Evolutionary conservation across 208 protist species (phyloP), one percentile per base, ranked within the genome.

Genomic region (Zelonia costaricensis): DNA sequence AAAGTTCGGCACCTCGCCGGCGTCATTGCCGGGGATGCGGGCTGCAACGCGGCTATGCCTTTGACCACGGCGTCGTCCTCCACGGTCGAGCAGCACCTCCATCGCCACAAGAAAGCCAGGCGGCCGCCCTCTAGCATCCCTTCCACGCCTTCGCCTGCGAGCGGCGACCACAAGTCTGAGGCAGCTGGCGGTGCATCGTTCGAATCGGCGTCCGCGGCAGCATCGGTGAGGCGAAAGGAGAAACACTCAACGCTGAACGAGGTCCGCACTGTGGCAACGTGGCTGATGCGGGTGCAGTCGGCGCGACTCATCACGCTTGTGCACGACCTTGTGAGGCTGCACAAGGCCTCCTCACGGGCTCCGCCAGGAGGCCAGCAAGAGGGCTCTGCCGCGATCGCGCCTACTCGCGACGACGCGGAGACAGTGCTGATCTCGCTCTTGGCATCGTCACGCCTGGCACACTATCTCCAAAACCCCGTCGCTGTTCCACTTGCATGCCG

Each of bases 1-100:
- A 73, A 66, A 28, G 58, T 73, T n/a, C 40, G 33, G 25, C 48
- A 62, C 27, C 45, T 73, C 43, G 44, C 58, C 18, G 36, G 56
- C 20, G 12, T 73, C 5, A 56, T 73, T 27, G 35, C 57, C 2
- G 66, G 66, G 20, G 39, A 36, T 3, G 52, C 15, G 13, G 13
- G 22, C 52, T 10, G 7, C 33, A 8, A 9, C 38, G 12, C 1
- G 0, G 52, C 16, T n/a, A n/a, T n/a, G n/a, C n/a, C n/a, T n/a
- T n/a, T n/a, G 52, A 43, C 33, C 22, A 15, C 23, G 1, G 10
- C 35, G 16, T 44, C 10, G 8, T 13, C 36, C 22, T 18, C 33
- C 10, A 44, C 52, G 18, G 33, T 48, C 16, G 55, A 61, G 55
- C 55, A 49, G 38, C 23, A 39, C n/a, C 55, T 61, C 45, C 55